Evolutionary conservation across 202 grass and related monocot genomes (phyloP).

Genomic region (Schoenoplectus triqueter): DNA sequence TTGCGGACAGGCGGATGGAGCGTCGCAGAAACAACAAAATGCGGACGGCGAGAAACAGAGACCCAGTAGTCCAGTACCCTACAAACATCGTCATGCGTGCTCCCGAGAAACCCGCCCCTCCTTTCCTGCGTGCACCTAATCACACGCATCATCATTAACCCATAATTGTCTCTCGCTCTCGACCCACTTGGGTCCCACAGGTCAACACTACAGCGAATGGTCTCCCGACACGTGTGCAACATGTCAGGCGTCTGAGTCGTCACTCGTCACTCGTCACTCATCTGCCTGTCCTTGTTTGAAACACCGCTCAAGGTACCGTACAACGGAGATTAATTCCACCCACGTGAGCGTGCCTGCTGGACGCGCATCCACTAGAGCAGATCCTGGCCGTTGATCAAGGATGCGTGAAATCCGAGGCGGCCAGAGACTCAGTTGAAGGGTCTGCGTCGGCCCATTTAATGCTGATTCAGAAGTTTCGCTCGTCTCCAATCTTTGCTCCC

Average conservation of each 20-base stretch:
- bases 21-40: background rate
- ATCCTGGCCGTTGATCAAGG: constrained; percentile 13
- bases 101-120: background rate
- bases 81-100: constrained; percentile 36
- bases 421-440: constrained; percentile 39
- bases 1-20: too few species aligned
- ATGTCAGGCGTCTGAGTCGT: constrained; percentile 29
- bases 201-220: background rate
- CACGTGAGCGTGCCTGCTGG: constrained; percentile 33
- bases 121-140: constrained; percentile 32
- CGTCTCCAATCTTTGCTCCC: constrained; percentile 28
- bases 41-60: background rate
- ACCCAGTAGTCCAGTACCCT: background rate
- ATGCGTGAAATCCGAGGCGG: constrained; percentile 29
- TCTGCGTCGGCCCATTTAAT: constrained; percentile 43
- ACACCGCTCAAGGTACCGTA: constrained; percentile 28
- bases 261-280: constrained; percentile 21
- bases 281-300: constrained; percentile 38
- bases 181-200: background rate
- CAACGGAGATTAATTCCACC: constrained; percentile 27
- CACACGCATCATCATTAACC: constrained; percentile 59
- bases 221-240: background rate
- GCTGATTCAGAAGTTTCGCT: background rate
- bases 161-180: constrained; percentile 48
- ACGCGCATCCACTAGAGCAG: background rate